Conservation (phyloP, 2,329 filamentous ascomycete species). For the Moelleriella libera region DNA sequence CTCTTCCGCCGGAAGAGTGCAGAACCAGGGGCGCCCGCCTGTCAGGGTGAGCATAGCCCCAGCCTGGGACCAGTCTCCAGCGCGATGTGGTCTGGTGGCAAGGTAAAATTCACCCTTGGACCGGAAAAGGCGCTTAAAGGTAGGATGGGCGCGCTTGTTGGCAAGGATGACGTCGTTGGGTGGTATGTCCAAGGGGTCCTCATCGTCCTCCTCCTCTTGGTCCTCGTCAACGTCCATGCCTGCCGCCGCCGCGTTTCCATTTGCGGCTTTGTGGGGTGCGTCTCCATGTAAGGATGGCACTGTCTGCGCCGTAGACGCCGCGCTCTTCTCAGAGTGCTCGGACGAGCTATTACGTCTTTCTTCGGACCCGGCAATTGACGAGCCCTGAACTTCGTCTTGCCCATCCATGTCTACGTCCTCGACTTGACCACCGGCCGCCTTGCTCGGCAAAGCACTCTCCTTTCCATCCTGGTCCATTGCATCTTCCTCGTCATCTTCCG, state of each 20-base stretch:
- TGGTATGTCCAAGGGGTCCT: slow-evolving; percentile 15
- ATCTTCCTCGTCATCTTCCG: slow-evolving; percentile 15
- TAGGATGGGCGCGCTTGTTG: slow-evolving; percentile 38
- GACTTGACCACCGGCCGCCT: background rate
- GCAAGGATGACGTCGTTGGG: slow-evolving; percentile 31
- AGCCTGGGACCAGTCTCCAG: slow-evolving; percentile 49
- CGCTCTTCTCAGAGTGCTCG: slow-evolving; percentile 10
- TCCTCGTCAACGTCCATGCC: slow-evolving; percentile 8
- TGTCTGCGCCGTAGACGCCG: slow-evolving; percentile 10
- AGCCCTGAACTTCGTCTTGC: slow-evolving; percentile 1
- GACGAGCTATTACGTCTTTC: slow-evolving; percentile 2
- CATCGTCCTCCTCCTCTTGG: slow-evolving; percentile 1
- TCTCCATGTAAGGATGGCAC: slow-evolving; percentile 8
- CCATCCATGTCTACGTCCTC: slow-evolving; percentile 10
- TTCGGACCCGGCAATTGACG: background rate
- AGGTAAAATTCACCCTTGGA: slow-evolving; percentile 50
- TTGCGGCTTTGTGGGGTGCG: background rate
- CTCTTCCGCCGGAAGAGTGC: slow-evolving; percentile 36
- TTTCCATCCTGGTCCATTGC: slow-evolving; percentile 9
- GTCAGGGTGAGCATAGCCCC: slow-evolving; percentile 49
- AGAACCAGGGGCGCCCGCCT: slow-evolving; percentile 44
- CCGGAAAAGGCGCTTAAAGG: slow-evolving; percentile 41
- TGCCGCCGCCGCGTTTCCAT: background rate
- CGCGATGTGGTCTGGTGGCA: slow-evolving; percentile 38
- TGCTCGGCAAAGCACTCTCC: background rate